These are phyloP conservation scores for Daedalea quercina DNA, from an alignment of 768 basidiomycete species.

Conservation along the genomic window DNA sequence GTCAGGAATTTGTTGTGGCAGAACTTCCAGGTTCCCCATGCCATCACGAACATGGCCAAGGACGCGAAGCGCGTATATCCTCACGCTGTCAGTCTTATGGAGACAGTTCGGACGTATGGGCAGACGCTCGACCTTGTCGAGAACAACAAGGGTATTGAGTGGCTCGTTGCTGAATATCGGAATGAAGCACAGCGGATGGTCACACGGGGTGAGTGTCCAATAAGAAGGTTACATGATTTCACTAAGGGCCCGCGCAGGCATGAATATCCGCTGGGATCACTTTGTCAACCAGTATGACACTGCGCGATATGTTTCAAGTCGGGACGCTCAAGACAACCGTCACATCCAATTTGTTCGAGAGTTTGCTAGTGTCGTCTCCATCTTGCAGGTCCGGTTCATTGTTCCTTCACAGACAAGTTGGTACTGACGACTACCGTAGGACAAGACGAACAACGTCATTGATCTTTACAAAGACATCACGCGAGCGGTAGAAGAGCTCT, in stretches of 20 bases:
- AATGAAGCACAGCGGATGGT: conserved; percentile 95
- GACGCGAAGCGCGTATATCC: conserved; percentile 98
- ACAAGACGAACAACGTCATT: conserved; percentile 92
- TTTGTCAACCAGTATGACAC: conserved; percentile 94
- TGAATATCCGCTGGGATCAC: conserved; percentile 95
- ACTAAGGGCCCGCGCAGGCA: conserved; percentile 44
- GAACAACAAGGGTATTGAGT: conserved; percentile 85
- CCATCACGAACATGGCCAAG: conserved; percentile 94
- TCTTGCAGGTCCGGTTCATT: conserved; percentile 60
- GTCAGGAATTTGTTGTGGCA: conserved; percentile 94
- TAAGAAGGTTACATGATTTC: not conserved
- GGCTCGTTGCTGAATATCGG: conserved; percentile 90
- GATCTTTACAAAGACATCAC: conserved; percentile 85
- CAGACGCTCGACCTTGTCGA: conserved; percentile 93
- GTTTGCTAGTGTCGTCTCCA: conserved; percentile 88
- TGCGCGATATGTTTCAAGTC: conserved; percentile 60
- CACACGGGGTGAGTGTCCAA: conserved; percentile 53
- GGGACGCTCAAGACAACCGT: conserved; percentile 79
- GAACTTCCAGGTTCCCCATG: conserved; percentile 91
- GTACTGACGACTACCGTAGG: conserved; percentile 34
- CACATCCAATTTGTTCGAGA: conserved; percentile 94
- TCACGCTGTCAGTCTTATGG: conserved; percentile 97
- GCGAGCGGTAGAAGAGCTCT: conserved; percentile 79
- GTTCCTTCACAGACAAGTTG: not conserved
- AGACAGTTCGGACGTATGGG: conserved; percentile 96